phyloP scores from a whole-genome alignment of 305 asterid species.

The Solanum chacoense region DNA sequence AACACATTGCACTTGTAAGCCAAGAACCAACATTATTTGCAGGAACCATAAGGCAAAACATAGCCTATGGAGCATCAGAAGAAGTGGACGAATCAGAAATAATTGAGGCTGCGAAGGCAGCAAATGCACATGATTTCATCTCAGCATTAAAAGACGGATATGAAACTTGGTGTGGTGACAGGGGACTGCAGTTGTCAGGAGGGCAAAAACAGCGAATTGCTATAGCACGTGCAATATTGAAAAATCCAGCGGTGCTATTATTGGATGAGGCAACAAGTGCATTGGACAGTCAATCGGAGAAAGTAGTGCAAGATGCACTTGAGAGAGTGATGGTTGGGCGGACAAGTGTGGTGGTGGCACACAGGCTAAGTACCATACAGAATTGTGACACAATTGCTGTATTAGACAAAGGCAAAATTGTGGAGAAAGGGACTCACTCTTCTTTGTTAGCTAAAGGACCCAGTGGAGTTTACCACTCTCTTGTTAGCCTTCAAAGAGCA shows the following conservation, averaged over 20 bases:
- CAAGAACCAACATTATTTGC: conserved; percentile 82
- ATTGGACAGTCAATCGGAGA: conserved; percentile 71
- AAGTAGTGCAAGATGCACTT: conserved; percentile 72
- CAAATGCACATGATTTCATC: conserved; percentile 81
- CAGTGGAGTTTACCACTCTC: conserved; percentile 60
- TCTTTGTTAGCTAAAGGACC: conserved; percentile 47
- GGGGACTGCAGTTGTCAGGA: conserved; percentile 78
- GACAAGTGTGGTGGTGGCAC: conserved; percentile 87
- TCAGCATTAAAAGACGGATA: conserved; percentile 61
- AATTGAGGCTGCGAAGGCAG: conserved; percentile 66
- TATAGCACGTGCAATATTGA: conserved; percentile 72
- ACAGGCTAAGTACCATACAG: conserved; percentile 66
- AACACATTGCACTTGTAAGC: conserved; percentile 77
- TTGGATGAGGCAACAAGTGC: conserved; percentile 94
- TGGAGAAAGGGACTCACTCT: conserved; percentile 72
- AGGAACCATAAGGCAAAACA: conserved; percentile 59
- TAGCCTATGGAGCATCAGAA: conserved; percentile 48
- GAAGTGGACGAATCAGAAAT: conserved; percentile 42
- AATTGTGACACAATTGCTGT: conserved; percentile 72
- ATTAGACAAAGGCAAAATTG: conserved; percentile 62
- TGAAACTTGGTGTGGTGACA: conserved; percentile 70
- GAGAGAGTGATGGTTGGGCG: conserved; percentile 84
- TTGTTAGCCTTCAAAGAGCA: conserved; percentile 58
- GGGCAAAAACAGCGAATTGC: conserved; percentile 94
- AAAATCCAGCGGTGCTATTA: conserved; percentile 52